These are phyloP conservation scores for Penicillium griseofulvum DNA, from an alignment of 2,329 filamentous ascomycete genomes.

Conservation along the genomic window DNA sequence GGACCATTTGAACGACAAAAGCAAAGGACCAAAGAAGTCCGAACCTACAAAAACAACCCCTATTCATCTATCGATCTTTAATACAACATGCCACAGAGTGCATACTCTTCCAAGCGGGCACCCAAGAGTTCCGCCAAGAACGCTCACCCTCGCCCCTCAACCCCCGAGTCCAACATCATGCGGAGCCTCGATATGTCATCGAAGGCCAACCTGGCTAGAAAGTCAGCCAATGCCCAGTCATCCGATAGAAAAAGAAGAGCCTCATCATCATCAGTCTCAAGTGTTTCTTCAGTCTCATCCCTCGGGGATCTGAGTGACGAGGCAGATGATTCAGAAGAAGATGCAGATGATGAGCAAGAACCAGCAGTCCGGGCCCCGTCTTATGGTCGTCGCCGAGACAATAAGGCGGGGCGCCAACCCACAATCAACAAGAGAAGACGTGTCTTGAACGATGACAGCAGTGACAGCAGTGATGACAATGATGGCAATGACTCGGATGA, in stretches of 20 bases:
- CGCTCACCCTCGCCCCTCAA: slow-evolving; percentile 21
- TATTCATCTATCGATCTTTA: neutral
- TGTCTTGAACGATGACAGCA: slow-evolving; percentile 35
- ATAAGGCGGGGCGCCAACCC: slow-evolving; percentile 42
- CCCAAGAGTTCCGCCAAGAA: slow-evolving; percentile 28
- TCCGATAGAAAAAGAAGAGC: slow-evolving; percentile 36
- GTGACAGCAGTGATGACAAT: slow-evolving; percentile 32
- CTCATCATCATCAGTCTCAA: slow-evolving; percentile 37
- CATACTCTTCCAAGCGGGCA: slow-evolving; percentile 29
- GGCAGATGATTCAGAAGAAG: slow-evolving; percentile 39
- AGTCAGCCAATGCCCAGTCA: slow-evolving; percentile 25
- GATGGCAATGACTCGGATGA: slow-evolving; percentile 37
- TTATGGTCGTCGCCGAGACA: slow-evolving; percentile 37
- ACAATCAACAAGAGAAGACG: slow-evolving; percentile 34
- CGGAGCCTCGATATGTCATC: slow-evolving; percentile 23
- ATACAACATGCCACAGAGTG: slow-evolving; percentile 26
- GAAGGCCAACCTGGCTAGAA: slow-evolving; percentile 25
- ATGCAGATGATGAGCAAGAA: slow-evolving; percentile 46
- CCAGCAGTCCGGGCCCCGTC: slow-evolving; percentile 44
- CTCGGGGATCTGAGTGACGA: slow-evolving; percentile 38
- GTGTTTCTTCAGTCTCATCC: slow-evolving; percentile 38
- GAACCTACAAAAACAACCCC: neutral
- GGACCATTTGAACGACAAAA: neutral
- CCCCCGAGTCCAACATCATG: slow-evolving; percentile 22
- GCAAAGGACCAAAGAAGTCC: slow-evolving; percentile 2